Conservation (phyloP, 805 yeast genomes). For the Saccharomycopsis capsularis region DNA sequence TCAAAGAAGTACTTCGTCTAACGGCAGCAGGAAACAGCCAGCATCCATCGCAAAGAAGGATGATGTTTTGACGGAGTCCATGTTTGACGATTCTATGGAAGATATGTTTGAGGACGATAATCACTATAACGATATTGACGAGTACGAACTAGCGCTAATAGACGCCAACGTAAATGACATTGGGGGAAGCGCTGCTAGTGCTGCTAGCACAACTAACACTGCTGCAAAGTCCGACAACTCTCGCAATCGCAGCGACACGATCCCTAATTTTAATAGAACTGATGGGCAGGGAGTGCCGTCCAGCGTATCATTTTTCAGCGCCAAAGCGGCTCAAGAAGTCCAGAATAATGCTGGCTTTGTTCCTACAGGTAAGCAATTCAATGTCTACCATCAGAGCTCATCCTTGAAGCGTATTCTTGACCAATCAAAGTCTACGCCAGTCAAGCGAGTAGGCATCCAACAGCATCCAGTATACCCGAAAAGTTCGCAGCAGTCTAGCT, state of each 20-base stretch:
- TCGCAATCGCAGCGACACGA: slow-evolving; percentile 23
- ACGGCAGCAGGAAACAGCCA: not conserved
- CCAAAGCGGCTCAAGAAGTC: slow-evolving; percentile 53
- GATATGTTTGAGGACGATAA: slow-evolving; percentile 43
- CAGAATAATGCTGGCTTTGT: slow-evolving; percentile 39
- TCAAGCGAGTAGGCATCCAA: slow-evolving; percentile 35
- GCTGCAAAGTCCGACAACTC: not conserved
- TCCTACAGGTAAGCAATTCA: slow-evolving; percentile 37
- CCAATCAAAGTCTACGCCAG: slow-evolving; percentile 60
- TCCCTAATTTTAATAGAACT: slow-evolving; percentile 30
- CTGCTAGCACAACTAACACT: not conserved
- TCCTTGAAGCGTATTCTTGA: slow-evolving; percentile 48
- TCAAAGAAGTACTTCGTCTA: not conserved
- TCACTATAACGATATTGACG: slow-evolving; percentile 30
- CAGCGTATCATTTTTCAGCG: slow-evolving; percentile 48
- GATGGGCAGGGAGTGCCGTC: slow-evolving; percentile 23
- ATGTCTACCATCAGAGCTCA: slow-evolving; percentile 54
- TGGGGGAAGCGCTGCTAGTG: not conserved
- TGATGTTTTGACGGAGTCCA: slow-evolving; percentile 24
- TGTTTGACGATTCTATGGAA: slow-evolving; percentile 46
- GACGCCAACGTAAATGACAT: not conserved
- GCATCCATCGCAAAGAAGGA: not conserved
- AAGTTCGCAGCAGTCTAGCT: not conserved
- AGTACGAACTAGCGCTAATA: slow-evolving; percentile 24
- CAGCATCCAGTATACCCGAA: slow-evolving; percentile 17